Conservation (phyloP, 2,329 filamentous ascomycete genomes). For the Biscogniauxia sp. region DNA sequence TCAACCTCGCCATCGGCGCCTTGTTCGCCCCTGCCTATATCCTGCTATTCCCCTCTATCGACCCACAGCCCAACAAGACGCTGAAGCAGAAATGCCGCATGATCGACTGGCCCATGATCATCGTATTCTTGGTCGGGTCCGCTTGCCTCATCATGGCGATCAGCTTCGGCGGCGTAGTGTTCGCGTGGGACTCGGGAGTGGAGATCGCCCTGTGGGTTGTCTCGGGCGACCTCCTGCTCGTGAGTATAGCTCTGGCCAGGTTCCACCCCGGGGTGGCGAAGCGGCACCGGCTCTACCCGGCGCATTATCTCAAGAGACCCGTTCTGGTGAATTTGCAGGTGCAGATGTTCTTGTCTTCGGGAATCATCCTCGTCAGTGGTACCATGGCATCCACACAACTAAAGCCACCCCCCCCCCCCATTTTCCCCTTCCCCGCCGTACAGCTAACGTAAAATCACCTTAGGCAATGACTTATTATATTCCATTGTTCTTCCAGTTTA, state of each 20-base stretch:
- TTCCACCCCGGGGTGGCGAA: conserved; percentile 37
- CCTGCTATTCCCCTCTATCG: conserved; percentile 27
- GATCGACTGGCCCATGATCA: conserved; percentile 43
- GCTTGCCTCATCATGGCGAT: conserved; percentile 45
- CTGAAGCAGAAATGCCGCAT: conserved; percentile 28
- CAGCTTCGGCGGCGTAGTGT: conserved; percentile 47
- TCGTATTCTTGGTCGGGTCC: conserved; percentile 41
- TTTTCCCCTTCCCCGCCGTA: no score
- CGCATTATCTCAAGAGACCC: conserved; percentile 34
- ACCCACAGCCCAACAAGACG: conserved; percentile 11
- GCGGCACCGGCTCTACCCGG: conserved; percentile 38
- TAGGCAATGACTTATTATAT: conserved; percentile 40
- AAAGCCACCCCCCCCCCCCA: not conserved
- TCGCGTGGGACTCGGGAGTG: conserved; percentile 41
- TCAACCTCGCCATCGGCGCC: conserved; percentile 50
- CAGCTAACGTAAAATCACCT: no score
- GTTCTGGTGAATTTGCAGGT: conserved; percentile 17
- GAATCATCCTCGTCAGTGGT: conserved; percentile 13
- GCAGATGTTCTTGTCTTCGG: conserved; percentile 18
- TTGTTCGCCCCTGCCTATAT: conserved; percentile 30
- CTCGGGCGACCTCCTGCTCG: conserved; percentile 38
- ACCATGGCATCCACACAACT: not conserved
- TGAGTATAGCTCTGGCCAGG: conserved; percentile 30
- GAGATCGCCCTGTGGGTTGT: conserved; percentile 46
- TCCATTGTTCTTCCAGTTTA: conserved; percentile 48